Base-by-base conservation (phyloP, 2,329 filamentous ascomycete genomes). In the Ciborinia camelliae region DNA sequence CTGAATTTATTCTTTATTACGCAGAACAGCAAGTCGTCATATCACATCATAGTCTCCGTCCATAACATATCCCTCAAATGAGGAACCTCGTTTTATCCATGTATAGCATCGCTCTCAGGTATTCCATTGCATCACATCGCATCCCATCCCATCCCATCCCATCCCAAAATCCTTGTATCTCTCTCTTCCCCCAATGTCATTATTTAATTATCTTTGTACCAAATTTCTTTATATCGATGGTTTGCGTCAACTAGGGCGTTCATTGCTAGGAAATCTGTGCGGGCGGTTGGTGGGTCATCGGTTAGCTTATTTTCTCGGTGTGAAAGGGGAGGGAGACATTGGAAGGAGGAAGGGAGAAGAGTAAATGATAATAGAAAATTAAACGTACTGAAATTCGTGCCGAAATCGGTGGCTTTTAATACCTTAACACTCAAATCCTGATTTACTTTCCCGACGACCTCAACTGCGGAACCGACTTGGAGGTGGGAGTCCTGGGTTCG, bases 241-340 rank as follows among this genome's bases (percentile, higher is more conserved):
- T 92, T 95, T 43, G 87, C 88, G 65, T 97, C 90, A 20, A 97
- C 93, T 3, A 97, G 90, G 0, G 89, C 86, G 65, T 91, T 87
- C 66, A 87, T 89, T 41, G 91, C 83, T 62, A 82, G 82, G 77
- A 90, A 91, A 78, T 97, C 68, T 59, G 15, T 45, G 15, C n/a
- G 45, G 9, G 12, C 5, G 12, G 45, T 48, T 26, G 12, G n/a
- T 12, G 28, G 35, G 12, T 41, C 32, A 48, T 35, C 48, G 26
- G 15, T 53, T 28, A 15, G 39, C 3, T 47, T 30, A 28, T 48
- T 37, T 3, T 39, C 20, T 20, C n/a, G 41, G 41, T 5, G 30
- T 62, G 47, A 55, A 15, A 15, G 47, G 14, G 26, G 2, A 18
- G 9, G 30, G 15, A 8, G 14, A 50, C 12, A 15, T 8, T 28